A percentile compares a stretch with the other conserved stretches of the same genome.
Conservation (phyloP, 495 filamentous ascomycete genomes). For the Melanomma pulvis-pyrius region DNA sequence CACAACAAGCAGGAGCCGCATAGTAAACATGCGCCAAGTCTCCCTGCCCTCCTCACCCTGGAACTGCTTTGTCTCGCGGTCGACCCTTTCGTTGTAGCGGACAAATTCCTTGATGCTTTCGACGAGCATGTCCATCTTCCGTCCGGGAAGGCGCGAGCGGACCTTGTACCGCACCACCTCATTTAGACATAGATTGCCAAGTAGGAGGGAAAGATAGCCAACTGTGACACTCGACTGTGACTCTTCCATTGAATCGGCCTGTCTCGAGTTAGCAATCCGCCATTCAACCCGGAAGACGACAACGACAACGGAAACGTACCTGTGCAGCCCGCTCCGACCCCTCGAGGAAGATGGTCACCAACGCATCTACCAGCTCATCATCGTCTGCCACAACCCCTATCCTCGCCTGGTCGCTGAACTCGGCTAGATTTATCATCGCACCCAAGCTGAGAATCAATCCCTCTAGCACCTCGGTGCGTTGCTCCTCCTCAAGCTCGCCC, state of each 20-base stretch:
- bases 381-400: conserved; percentile 43
- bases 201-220: conserved; percentile 84
- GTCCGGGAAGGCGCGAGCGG: conserved; percentile 56
- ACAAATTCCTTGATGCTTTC: conserved; percentile 86
- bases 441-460: conserved; percentile 78
- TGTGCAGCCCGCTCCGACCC: conserved; percentile 53
- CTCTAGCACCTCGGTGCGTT: conserved; percentile 60
- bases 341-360: conserved; percentile 57
- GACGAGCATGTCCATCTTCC: conserved; percentile 65
- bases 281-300: conserved; percentile 12
- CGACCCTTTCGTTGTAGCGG: conserved; percentile 73
- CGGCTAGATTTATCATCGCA: conserved; percentile 85
- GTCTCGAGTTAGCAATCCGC: conserved; percentile 20
- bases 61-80: conserved; percentile 49
- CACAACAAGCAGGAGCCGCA: conserved; percentile 61
- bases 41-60: conserved; percentile 53
- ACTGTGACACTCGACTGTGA: conserved; percentile 85
- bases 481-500: conserved; percentile 45
- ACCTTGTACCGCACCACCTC: conserved; percentile 54
- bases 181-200: conserved; percentile 77
- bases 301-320: conserved; percentile 44
- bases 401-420: conserved; percentile 65
- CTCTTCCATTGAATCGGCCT: conserved; percentile 85
- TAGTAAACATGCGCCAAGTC: conserved; percentile 56
- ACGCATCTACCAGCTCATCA: conserved; percentile 45